These are phyloP conservation scores for Nitzschia sp. DNA, from an alignment of 108 stramenopile species.

Conservation along the genomic window DNA sequence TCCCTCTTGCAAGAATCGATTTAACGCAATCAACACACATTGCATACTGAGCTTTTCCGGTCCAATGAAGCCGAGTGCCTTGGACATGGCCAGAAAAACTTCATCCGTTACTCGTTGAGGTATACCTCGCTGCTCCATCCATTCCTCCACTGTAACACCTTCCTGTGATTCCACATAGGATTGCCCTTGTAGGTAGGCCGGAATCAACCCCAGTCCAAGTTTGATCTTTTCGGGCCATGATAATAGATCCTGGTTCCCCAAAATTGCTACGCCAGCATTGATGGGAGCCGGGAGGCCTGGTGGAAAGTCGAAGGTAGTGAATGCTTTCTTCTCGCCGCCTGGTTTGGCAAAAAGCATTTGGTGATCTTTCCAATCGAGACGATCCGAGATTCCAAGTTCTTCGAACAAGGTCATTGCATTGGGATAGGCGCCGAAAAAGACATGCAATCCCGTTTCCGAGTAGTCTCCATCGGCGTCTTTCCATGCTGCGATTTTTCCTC, in stretches of 20 bases:
- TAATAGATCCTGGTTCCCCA: constrained; percentile 93
- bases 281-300: constrained; percentile 93
- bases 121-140: constrained; percentile 95
- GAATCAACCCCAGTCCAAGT: constrained; percentile 91
- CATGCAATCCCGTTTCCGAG: constrained; percentile 92
- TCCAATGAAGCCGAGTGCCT: constrained; percentile 95
- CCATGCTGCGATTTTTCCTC: constrained; percentile 92
- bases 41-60: constrained; percentile 95
- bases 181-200: constrained; percentile 90
- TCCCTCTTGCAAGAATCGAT: constrained; percentile 94
- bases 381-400: constrained; percentile 89
- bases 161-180: constrained; percentile 93
- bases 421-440: constrained; percentile 96
- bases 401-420: constrained; percentile 92
- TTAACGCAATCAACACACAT: constrained; percentile 94
- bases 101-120: constrained; percentile 94
- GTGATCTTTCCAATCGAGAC: constrained; percentile 95
- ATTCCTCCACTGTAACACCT: constrained; percentile 86
- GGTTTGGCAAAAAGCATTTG: constrained; percentile 97
- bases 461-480: constrained; percentile 87
- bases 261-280: constrained; percentile 90
- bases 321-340: constrained; percentile 57
- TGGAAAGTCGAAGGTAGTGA: constrained; percentile 94
- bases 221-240: constrained; percentile 84
- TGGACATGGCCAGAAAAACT: constrained; percentile 96